Evolutionary conservation across 2,329 filamentous ascomycete species (phyloP).

Genomic region (Orbilia brochopaga): DNA sequence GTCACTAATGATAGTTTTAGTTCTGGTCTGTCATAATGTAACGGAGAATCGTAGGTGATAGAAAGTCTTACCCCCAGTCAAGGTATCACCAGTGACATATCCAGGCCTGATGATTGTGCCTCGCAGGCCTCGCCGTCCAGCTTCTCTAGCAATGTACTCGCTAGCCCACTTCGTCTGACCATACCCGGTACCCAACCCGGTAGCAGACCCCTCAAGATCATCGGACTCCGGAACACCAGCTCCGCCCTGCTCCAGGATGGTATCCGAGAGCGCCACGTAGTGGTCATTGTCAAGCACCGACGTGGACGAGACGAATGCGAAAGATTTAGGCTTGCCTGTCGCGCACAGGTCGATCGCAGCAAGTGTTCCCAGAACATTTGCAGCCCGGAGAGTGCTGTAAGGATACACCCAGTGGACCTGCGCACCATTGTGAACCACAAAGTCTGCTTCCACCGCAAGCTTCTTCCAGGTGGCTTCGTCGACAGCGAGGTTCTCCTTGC

Average conservation of each 20-base stretch:
- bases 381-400: constrained; percentile 72
- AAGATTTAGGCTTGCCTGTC: constrained; percentile 76
- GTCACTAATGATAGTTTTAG: constrained; percentile 59
- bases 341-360: constrained; percentile 77
- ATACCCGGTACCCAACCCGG: constrained; percentile 82
- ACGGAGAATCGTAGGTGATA: background rate
- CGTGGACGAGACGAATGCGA: constrained; percentile 83
- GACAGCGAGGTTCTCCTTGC: constrained; percentile 76
- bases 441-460: constrained; percentile 71
- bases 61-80: constrained; percentile 63
- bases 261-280: constrained; percentile 75
- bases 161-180: constrained; percentile 89
- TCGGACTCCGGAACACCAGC: constrained; percentile 75
- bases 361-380: constrained; percentile 83
- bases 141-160: constrained; percentile 75
- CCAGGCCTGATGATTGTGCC: constrained; percentile 81
- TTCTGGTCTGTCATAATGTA: constrained; percentile 10
- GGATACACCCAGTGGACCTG: constrained; percentile 79
- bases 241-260: constrained; percentile 67
- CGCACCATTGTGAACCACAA: constrained; percentile 82
- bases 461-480: constrained; percentile 69
- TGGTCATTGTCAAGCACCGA: constrained; percentile 80
- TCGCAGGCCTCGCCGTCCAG: constrained; percentile 75
- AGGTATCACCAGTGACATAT: constrained; percentile 78
- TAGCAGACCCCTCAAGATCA: constrained; percentile 76